A percentile compares a stretch with the other conserved stretches of the same genome.
phyloP scores from a whole-genome alignment of 2,329 filamentous ascomycete genomes.

The Fusarium pseudocircinatum region DNA sequence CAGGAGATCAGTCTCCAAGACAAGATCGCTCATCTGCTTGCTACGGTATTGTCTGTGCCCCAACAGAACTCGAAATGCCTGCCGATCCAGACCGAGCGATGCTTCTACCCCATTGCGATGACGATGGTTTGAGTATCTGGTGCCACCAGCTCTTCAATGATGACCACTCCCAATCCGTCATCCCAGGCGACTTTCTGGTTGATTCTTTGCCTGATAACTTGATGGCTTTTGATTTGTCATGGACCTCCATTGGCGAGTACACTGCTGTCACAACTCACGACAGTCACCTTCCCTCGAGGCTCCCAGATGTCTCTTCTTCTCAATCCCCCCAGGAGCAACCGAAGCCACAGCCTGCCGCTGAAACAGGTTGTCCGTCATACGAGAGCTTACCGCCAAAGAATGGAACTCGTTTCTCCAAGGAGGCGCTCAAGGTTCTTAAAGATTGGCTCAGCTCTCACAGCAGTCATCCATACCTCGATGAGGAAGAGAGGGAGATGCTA shows the following conservation, averaged over 20 bases:
- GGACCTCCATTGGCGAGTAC: not conserved
- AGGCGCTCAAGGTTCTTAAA: not conserved
- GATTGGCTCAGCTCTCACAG: not conserved
- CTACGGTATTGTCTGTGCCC: too few species aligned
- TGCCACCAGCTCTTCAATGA: not conserved
- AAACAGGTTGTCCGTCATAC: rapidly evolving
- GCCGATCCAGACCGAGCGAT: too few species aligned
- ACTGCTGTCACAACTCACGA: not conserved
- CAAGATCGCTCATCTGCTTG: too few species aligned
- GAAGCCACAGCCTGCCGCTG: too few species aligned
- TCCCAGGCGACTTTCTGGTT: rapidly evolving
- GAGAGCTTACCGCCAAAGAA: rapidly evolving
- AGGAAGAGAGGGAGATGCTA: not conserved
- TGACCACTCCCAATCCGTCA: rapidly evolving
- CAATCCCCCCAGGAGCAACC: not conserved
- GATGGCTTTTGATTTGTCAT: rapidly evolving
- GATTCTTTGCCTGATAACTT: rapidly evolving
- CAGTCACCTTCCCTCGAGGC: rapidly evolving
- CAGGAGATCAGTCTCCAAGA: too few species aligned
- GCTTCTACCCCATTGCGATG: not conserved
- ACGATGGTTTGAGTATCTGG: not conserved
- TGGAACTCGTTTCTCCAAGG: not conserved
- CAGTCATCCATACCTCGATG: not conserved
- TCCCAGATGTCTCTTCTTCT: rapidly evolving
- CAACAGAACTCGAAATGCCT: too few species aligned